Base-by-base conservation (phyloP, 257 asterid genomes). In the Mitragyna speciosa region DNA sequence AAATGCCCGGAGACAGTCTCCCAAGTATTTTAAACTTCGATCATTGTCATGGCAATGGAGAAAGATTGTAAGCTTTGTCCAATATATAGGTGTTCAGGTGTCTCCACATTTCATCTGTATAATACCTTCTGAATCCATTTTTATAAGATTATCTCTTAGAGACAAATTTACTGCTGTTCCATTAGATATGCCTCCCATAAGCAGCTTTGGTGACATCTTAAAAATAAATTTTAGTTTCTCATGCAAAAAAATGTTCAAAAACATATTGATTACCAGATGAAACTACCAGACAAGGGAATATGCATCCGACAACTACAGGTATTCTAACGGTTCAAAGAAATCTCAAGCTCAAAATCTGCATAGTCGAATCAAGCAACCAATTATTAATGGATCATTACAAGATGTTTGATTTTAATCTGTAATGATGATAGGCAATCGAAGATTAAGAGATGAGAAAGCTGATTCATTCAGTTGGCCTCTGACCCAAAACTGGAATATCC, bases 401-500 rank as follows among this genome's bases (percentile, higher is more conserved):
- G 33, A 19, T 31, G 24, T 58, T 10, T 22, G 2, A 54, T 45
- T 59, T 47, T 49, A 14, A 36, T 58, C 64, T 59, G 30, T 56
- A 64, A 9, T 26, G 30, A 72, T 39, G 79, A 59, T 41, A 43
- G 39, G 51, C 30, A 10, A 56, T 7, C 36, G 54, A 48, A 12
- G 33, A 30, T 72, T 43, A 65, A 24, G 69, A 63, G 63, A 33
- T 73, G 58, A 48, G 5, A 33, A 11, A 48, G 73, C 76, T 28
- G 73, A 48, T 83, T 89, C 90, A 91, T 86, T 90, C 97, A 11
- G 90, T 41, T 72, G 45, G 97, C 85, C 98, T 89, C 89, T 93
- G 94, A 73, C 97, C 98, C 86, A 93, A 83, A 81, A 89, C 96
- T 69, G 96, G 79, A 78, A 93, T 93, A 83, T 93, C 98, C 86